Percentiles rank a stretch among this genome's conserved stretches.
phyloP scores from a whole-genome alignment of 2,329 filamentous ascomycete species.

The Coleophoma eucalyptorum region DNA sequence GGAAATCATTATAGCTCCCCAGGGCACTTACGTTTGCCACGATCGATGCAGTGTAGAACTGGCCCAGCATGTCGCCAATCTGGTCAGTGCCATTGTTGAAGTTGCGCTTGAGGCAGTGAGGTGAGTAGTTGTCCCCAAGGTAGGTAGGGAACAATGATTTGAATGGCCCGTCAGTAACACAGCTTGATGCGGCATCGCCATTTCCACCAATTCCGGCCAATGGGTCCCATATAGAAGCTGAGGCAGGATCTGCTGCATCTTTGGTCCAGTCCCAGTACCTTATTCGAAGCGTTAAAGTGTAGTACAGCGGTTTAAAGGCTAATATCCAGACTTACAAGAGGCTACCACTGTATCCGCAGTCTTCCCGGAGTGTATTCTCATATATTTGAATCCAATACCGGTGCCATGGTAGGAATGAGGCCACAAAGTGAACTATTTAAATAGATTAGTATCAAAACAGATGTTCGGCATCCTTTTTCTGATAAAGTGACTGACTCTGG shows the following conservation, averaged over 20 bases:
- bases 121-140: neutral
- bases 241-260: slow-evolving; percentile 17
- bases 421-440: neutral
- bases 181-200: slow-evolving; percentile 16
- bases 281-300: no score
- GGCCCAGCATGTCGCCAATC: neutral
- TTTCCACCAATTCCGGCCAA: slow-evolving; percentile 25
- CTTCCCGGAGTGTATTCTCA: neutral
- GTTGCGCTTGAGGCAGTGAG: neutral
- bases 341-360: neutral
- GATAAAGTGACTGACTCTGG: neutral
- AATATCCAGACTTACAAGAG: neutral
- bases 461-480: no score
- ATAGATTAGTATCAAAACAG: neutral
- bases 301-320: no score
- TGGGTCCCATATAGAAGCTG: slow-evolving; percentile 5
- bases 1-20: slow-evolving; percentile 10
- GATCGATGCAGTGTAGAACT: neutral
- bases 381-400: neutral
- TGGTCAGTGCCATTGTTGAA: neutral
- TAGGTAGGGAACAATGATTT: neutral
- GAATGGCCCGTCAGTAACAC: slow-evolving; percentile 20
- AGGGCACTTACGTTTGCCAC: neutral
- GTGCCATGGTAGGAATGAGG: neutral
- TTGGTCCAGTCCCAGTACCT: slow-evolving; percentile 31